These are phyloP conservation scores for Cnidoscolus chayamansa DNA, from an alignment of 441 rosid species.

Conservation along the genomic window DNA sequence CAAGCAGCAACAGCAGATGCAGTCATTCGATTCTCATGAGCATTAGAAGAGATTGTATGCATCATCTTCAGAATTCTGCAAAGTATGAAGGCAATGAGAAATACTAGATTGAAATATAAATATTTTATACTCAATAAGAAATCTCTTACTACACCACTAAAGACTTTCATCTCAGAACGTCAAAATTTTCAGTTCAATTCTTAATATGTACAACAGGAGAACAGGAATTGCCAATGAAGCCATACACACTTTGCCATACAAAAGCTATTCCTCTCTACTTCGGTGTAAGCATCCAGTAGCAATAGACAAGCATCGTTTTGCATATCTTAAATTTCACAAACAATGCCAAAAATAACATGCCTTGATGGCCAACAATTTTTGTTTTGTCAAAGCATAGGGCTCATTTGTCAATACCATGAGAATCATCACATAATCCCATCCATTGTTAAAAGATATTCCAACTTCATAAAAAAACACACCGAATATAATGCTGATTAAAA, in stretches of 20 bases:
- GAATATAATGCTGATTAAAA: not conserved
- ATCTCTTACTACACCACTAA: not conserved
- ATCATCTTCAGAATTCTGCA: conserved; percentile 94
- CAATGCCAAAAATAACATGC: not conserved
- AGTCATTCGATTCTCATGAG: conserved; percentile 92
- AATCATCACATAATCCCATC: not conserved
- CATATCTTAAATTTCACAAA: not conserved
- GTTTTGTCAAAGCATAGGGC: not conserved
- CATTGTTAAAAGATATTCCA: not conserved
- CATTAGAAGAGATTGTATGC: conserved; percentile 72
- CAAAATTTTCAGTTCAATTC: not conserved
- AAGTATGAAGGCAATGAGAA: conserved; percentile 22
- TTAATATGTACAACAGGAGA: not conserved
- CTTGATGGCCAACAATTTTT: not conserved
- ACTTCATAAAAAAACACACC: not conserved
- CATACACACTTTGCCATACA: no score
- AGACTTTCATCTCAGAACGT: not conserved
- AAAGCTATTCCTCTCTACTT: not conserved
- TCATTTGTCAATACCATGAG: not conserved
- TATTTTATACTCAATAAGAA: no score
- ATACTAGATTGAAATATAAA: conserved; percentile 12
- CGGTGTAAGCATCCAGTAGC: not conserved
- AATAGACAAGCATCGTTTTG: not conserved
- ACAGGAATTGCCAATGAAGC: not conserved
- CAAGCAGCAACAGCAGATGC: conserved; percentile 99